Evolutionary conservation across 257 asterid genomes (phyloP), one percentile per base, ranked within the genome.

Genomic region (Sherardia arvensis): DNA sequence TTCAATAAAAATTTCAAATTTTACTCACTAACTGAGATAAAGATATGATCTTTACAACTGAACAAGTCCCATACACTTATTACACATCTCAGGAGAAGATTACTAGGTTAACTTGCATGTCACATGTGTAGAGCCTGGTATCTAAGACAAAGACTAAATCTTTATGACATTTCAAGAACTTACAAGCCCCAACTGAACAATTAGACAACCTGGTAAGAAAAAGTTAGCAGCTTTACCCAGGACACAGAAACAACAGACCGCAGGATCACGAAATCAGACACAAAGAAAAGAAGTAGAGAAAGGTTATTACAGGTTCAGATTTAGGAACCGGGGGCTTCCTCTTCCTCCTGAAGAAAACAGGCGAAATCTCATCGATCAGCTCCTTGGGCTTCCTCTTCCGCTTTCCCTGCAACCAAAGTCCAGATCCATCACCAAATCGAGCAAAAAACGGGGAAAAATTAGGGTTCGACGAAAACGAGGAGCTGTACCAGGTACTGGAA

Each of bases 381-480:
- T 84, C 92, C 74, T 84, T 90, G 5, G 93, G 95, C 81, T 85
- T 90, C 85, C 97, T 84, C 76, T 77, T 90, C 66, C 97, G 78
- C 73, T 90, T 90, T 51, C 95, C 96, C 97, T 90, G 67, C n/a
- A 61, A 48, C 57, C 66, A 14, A 36, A 56, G 69, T 62, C 70
- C 92, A 83, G 97, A 90, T 90, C 97, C 72, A 73, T 62, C 68
- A 74, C 45, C 6, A 48, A 76, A 62, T 55, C 67, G 28, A 48
- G 11, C 51, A 38, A 61, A 71, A 20, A 3, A 54, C n/a, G n/a
- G n/a, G n/a, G n/a, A n/a, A 56, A 4, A 12, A 20, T 27, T 10
- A 36, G 17, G 17, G 32, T 26, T 23, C 9, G 64, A 14, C 47
- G 49, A 26, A 21, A 25, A 69, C 54, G 28, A 57, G 20, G 62